Evolutionary conservation across 2,329 filamentous ascomycete species (phyloP), one percentile per base, ranked within the genome.

Genomic region (Cyphellophora europaea): DNA sequence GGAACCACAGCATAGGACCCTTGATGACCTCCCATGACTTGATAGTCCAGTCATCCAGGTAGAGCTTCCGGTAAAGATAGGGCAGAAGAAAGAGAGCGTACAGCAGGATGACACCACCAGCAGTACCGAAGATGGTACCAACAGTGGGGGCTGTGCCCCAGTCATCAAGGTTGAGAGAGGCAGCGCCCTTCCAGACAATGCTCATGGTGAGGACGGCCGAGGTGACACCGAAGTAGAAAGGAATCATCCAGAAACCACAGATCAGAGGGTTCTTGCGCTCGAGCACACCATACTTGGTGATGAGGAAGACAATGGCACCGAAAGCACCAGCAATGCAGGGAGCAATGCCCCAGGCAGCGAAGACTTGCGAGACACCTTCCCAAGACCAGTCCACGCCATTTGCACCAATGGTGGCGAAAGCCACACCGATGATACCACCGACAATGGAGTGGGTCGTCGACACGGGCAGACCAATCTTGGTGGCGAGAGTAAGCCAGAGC

Each of bases 401-500:
- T 14, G 72, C 74, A 18, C 77, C 77, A 35, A 72, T 74, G 2
- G 74, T 72, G 0, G 78, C 78, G 45, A 82, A 72, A 58, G 77
- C 78, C 27, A 82, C 77, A 57, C 78, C 77, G 40, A 76, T 75
- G 19, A 83, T 69, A 41, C 76, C 71, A 0, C 76, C 80, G 52
- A 82, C 71, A 35, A 82, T 69, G 0, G 77, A 79, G 65, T 82
- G 80, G 19, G 77, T 82, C 1, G 78, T 80, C 0, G 77, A 82
- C 47, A 82, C 78, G 58, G 81, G 81, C 38, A 78, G 75, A 3
- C 77, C 81, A 65, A 84, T 67, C 30, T 69, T 67, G 2, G 80
- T 85, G 56, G 79, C 84, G 77, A 79, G 82, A 77, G 83, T 85
- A 25, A 86, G 77, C 79, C 79, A 86, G 10, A 68, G 62, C 2